Evolutionary conservation across 2,329 filamentous ascomycete genomes (phyloP), one percentile per base, ranked within the genome.

Genomic region (Scleromitrula shiraiana): DNA sequence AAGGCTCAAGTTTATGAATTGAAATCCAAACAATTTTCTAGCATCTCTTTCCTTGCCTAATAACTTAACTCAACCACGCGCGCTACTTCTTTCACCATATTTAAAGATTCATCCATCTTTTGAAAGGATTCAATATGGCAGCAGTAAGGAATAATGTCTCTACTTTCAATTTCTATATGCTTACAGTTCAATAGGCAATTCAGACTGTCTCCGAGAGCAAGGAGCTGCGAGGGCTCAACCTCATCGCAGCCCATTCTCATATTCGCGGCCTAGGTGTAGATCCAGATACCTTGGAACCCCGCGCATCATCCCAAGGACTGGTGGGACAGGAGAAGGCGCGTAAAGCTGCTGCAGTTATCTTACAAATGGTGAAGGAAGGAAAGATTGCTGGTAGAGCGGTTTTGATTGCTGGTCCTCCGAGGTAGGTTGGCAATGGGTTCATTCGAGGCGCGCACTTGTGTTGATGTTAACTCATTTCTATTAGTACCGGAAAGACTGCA

Each of bases 301-400:
- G 91, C 51, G 69, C 78, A 23, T 77, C 85, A 40, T 95, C 91
- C 12, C 93, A 98, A 67, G 93, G 93, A 29, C 80, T 98, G 5
- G 91, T 98, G 7, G 93, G 93, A 38, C 93, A 98, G 70, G 84
- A 94, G 63, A 95, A 95, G 74, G 93, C 93, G 49, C 83, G 93
- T 52, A 97, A 96, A 70, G 93, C 93, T 8, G 93, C 93, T 3
- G 93, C 91, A 1, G 85, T 98, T 41, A 95, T 98, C 61, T 72
- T 98, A 53, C 89, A 95, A 73, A 98, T 98, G 93, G 94, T 95
- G 61, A 96, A 95, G 71, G 89, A 96, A 64, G 91, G 91, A 63
- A 97, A 96, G 75, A 97, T 98, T 70, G 93, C 93, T 50, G 93
- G 93, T 45, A 82, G 91, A 62, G 93, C 93, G 27, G 87, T 96